These are phyloP conservation scores for Dipteronia dyeriana DNA, from an alignment of 345 rosid genomes.

Conservation along the genomic window DNA sequence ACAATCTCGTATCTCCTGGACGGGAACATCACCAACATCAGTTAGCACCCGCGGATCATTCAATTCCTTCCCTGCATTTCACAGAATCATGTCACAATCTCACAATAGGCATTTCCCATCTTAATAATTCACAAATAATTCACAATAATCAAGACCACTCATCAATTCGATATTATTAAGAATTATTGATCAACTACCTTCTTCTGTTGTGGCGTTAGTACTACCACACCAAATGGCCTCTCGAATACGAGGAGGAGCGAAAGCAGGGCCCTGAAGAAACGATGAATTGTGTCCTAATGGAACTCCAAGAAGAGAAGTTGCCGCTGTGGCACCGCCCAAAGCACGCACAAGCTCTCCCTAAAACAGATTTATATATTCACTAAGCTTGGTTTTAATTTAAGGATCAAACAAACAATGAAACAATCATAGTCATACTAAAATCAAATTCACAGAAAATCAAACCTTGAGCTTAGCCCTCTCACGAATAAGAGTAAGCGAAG, in stretches of 20 bases:
- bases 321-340: slow-evolving; percentile 72
- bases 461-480: slow-evolving; percentile 99
- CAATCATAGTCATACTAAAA: background rate
- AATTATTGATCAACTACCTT: slow-evolving; percentile 52
- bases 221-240: slow-evolving; percentile 99
- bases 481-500: slow-evolving; percentile 93
- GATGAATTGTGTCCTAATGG: slow-evolving; percentile 98
- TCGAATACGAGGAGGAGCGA: slow-evolving; percentile 95
- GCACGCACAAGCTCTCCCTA: slow-evolving; percentile 94
- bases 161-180: background rate
- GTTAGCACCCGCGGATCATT: slow-evolving; percentile 90
- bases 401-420: background rate
- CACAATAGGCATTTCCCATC: background rate
- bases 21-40: slow-evolving; percentile 96
- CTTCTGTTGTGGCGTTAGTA: slow-evolving; percentile 90
- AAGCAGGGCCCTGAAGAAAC: slow-evolving; percentile 98
- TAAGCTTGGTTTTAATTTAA: background rate
- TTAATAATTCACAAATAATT: too few relatives aligned
- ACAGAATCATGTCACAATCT: background rate
- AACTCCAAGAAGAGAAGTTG: slow-evolving; percentile 86
- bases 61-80: slow-evolving; percentile 72
- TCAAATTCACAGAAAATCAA: background rate
- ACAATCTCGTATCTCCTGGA: slow-evolving; percentile 97
- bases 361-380: background rate
- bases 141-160: too few relatives aligned